A percentile compares a stretch with the other conserved stretches of the same genome.
Conservation (phyloP, 768 basidiomycete genomes). For the Cystobasidium tubakii region DNA sequence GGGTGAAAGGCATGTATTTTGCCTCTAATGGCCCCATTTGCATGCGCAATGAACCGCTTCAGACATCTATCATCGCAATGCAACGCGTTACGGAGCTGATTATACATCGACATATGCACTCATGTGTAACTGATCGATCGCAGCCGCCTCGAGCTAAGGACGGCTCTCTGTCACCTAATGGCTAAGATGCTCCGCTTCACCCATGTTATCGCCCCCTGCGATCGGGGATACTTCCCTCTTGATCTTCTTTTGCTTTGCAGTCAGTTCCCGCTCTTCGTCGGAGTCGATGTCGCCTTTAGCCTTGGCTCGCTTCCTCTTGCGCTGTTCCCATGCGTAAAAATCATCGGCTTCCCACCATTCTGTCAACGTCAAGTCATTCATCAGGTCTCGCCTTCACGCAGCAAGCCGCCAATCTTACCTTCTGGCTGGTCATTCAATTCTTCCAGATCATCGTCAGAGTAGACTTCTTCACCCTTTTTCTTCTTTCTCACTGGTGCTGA, state of each 20-base stretch:
- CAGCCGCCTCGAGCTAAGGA: too few relatives aligned
- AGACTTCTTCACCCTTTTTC: slow-evolving; percentile 35
- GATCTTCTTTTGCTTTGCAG: slow-evolving; percentile 10
- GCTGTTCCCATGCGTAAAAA: slow-evolving; percentile 33
- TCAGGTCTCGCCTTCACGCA: background rate
- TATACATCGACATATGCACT: background rate
- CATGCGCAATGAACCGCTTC: background rate
- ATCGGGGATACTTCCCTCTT: background rate
- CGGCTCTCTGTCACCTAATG: too few relatives aligned
- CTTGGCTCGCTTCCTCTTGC: slow-evolving; percentile 34
- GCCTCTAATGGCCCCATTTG: background rate
- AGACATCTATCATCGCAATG: background rate
- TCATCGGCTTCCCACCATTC: slow-evolving; percentile 35
- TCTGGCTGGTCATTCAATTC: slow-evolving; percentile 28
- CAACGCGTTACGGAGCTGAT: background rate
- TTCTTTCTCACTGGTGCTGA: slow-evolving; percentile 18
- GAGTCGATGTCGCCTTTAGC: slow-evolving; percentile 19
- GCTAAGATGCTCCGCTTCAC: slow-evolving; percentile 13
- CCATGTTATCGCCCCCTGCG: background rate
- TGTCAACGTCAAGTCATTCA: background rate
- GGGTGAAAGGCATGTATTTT: background rate
- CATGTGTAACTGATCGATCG: too few relatives aligned
- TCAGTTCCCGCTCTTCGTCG: slow-evolving; percentile 22
- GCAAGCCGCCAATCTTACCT: background rate
- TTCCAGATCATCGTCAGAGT: slow-evolving; percentile 28